phyloP scores from a whole-genome alignment of 1,139 yeast genomes.

The Geotrichum phurueaensis region DNA sequence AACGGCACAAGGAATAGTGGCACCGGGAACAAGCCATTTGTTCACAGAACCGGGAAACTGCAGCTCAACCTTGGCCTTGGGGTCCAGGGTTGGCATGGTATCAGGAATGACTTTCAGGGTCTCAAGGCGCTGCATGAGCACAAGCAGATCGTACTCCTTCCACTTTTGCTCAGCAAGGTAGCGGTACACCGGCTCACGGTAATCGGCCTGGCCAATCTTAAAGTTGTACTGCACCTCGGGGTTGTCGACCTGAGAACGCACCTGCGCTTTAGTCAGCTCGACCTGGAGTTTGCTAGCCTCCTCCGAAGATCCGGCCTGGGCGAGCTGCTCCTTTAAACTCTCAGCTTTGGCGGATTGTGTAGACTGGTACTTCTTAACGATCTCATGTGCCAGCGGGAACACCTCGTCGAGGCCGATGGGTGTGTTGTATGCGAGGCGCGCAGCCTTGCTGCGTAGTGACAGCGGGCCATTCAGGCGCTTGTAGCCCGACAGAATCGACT shows the following conservation, averaged over 20 bases:
- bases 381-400: constrained; percentile 60
- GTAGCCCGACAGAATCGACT: constrained; percentile 36
- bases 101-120: constrained; percentile 84
- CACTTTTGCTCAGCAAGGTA: constrained; percentile 62
- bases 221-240: constrained; percentile 79
- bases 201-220: constrained; percentile 49
- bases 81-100: constrained; percentile 84
- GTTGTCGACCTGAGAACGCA: constrained; percentile 59
- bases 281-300: constrained; percentile 12
- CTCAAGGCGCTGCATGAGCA: constrained; percentile 85
- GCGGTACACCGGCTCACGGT: constrained; percentile 73
- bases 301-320: constrained; percentile 10
- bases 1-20: constrained; percentile 61
- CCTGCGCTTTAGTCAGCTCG: constrained; percentile 30
- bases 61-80: constrained; percentile 67
- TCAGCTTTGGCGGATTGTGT: constrained; percentile 33
- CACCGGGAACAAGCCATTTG: constrained; percentile 76
- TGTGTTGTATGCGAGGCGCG: constrained; percentile 51
- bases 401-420: constrained; percentile 68
- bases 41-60: constrained; percentile 66
- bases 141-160: constrained; percentile 61
- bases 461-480: constrained; percentile 42
- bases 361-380: constrained; percentile 46
- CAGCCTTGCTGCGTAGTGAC: constrained; percentile 42
- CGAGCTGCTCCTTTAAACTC: constrained; percentile 22